phyloP scores from a whole-genome alignment of 345 rosid genomes.

The Salix viminalis region DNA sequence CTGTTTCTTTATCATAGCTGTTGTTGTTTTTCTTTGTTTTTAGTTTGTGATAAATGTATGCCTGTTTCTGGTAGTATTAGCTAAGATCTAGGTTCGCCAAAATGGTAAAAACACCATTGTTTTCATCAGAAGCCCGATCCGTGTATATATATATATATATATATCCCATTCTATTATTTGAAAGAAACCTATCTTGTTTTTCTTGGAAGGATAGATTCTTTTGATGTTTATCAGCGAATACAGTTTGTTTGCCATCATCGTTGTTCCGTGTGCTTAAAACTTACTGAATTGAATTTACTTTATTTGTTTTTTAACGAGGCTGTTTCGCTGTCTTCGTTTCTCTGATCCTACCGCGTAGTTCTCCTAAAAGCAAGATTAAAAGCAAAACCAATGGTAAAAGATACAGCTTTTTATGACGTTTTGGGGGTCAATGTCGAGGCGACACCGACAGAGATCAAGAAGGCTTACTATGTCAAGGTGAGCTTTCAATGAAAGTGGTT shows the following conservation, averaged over 20 bases:
- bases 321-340: conserved; percentile 3
- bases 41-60: background rate
- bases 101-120: background rate
- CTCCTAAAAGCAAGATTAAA: background rate
- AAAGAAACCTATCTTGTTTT: background rate
- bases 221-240: background rate
- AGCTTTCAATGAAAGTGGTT: background rate
- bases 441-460: conserved; percentile 72
- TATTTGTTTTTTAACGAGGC: background rate
- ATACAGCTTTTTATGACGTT: conserved; percentile 59
- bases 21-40: background rate
- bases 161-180: conserved; percentile 2
- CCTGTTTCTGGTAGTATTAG: background rate
- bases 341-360: background rate
- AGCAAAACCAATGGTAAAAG: conserved; percentile 53
- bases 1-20: background rate
- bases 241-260: background rate
- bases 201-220: background rate
- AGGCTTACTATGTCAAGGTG: conserved; percentile 88
- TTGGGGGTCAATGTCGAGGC: conserved; percentile 73
- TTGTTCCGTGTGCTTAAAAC: background rate
- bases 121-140: background rate
- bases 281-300: background rate
- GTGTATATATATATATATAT: background rate
- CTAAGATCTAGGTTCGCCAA: conserved; percentile 1